Conservation (phyloP, 805 yeast species). For the Sugiyamaella floridensis region DNA sequence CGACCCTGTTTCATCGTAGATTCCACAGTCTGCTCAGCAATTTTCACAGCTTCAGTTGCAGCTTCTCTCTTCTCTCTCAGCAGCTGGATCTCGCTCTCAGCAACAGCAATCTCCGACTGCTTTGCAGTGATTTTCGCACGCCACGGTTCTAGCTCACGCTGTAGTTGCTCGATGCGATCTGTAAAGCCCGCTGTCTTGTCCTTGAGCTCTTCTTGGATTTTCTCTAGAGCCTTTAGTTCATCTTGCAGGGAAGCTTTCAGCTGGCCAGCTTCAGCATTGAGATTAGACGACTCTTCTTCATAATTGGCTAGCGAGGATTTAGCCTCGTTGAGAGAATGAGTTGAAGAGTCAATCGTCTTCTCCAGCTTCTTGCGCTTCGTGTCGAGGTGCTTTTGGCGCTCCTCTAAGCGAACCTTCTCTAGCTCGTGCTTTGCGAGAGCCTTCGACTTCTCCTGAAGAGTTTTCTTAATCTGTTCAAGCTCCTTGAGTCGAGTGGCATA, state of each 20-base stretch:
- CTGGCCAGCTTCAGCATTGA: constrained; percentile 38
- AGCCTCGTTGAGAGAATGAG: constrained; percentile 39
- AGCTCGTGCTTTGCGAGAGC: constrained; percentile 40
- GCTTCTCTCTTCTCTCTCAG: constrained; percentile 41
- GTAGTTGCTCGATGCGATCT: constrained; percentile 54
- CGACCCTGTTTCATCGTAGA: constrained; percentile 43
- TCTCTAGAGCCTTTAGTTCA: constrained; percentile 55
- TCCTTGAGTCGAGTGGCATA: constrained; percentile 15
- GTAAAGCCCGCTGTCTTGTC: constrained; percentile 68
- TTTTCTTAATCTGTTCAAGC: constrained; percentile 24
- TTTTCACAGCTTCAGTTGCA: constrained; percentile 39
- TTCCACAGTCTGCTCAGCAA: constrained; percentile 39
- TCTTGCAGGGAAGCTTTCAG: constrained; percentile 40
- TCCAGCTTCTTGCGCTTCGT: constrained; percentile 52
- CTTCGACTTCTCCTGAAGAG: constrained; percentile 26
- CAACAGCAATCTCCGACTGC: constrained; percentile 57
- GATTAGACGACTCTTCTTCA: constrained; percentile 39
- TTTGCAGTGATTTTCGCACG: constrained; percentile 56
- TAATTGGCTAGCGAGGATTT: constrained; percentile 42
- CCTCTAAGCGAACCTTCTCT: constrained; percentile 64
- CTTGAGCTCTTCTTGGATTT: constrained; percentile 57
- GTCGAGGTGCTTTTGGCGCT: constrained; percentile 60
- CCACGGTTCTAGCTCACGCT: constrained; percentile 77
- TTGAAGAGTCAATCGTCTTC: constrained; percentile 46
- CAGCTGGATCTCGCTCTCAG: constrained; percentile 58